phyloP scores from a whole-genome alignment of 192 early-diverging fungal genomes.

The Jimgerdemannia flammicorona region DNA sequence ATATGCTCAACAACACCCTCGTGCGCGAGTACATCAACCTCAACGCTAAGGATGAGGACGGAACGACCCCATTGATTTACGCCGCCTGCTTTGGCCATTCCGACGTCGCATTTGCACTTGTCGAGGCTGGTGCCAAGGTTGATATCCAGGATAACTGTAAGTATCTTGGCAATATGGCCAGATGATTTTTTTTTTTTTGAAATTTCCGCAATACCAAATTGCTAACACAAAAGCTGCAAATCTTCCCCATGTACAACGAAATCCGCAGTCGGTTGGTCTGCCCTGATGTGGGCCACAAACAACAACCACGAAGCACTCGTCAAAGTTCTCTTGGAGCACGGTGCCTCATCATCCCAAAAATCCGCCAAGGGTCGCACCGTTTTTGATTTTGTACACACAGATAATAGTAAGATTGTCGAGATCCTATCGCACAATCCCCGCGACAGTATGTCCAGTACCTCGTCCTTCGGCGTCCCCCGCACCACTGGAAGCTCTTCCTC shows the following conservation, averaged over 20 bases:
- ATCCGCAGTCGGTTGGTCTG: slow-evolving; percentile 72
- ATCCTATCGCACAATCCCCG: slow-evolving; percentile 34
- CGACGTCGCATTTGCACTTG: slow-evolving; percentile 62
- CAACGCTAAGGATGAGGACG: slow-evolving; percentile 81
- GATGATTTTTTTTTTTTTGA: background rate
- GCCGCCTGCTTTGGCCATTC: slow-evolving; percentile 84
- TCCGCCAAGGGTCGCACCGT: slow-evolving; percentile 70
- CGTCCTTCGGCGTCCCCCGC: slow-evolving; percentile 16
- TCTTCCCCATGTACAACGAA: background rate
- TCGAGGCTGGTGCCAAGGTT: slow-evolving; percentile 70
- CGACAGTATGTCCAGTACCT: slow-evolving; percentile 25
- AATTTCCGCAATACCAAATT: background rate
- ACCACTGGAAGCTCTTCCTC: slow-evolving; percentile 25
- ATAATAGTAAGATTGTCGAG: slow-evolving; percentile 48
- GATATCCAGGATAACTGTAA: slow-evolving; percentile 66
- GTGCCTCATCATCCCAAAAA: slow-evolving; percentile 67
- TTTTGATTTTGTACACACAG: slow-evolving; percentile 64
- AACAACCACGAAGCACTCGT: slow-evolving; percentile 75
- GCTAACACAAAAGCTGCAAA: slow-evolving; percentile 1
- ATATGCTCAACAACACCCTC: slow-evolving; percentile 40
- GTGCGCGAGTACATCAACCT: slow-evolving; percentile 63
- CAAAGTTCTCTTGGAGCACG: slow-evolving; percentile 68
- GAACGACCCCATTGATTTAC: slow-evolving; percentile 83
- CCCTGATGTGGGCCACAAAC: slow-evolving; percentile 88
- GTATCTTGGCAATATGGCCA: slow-evolving; percentile 44